Conservation (phyloP, 2,329 filamentous ascomycete genomes). For the Pestalotiopsis sp. region DNA sequence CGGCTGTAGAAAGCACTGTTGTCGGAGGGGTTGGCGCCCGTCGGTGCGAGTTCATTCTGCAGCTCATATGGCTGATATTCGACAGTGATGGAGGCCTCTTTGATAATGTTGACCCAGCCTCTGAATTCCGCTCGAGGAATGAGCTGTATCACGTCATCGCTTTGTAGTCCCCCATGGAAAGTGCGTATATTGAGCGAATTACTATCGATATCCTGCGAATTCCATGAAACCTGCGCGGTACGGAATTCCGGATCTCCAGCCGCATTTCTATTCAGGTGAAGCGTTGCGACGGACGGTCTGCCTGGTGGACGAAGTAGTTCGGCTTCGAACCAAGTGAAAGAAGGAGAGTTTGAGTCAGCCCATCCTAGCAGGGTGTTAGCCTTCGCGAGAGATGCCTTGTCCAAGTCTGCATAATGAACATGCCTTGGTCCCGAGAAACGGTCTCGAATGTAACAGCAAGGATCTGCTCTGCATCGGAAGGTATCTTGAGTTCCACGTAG, state of each 20-base stretch:
- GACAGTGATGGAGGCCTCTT: background rate
- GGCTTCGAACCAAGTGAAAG: background rate
- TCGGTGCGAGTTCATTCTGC: background rate
- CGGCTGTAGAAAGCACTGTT: background rate
- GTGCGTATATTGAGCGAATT: too few relatives aligned
- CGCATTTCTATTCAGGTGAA: background rate
- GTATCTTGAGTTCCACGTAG: background rate
- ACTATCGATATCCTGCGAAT: background rate
- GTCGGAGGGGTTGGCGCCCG: background rate
- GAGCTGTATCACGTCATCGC: background rate
- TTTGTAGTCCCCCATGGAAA: background rate
- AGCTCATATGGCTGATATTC: background rate
- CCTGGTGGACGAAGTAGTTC: background rate
- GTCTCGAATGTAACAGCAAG: background rate
- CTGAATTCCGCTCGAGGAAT: background rate
- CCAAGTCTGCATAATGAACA: background rate
- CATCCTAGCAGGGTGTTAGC: background rate
- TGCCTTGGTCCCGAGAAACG: background rate
- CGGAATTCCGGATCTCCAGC: background rate
- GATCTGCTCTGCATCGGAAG: background rate
- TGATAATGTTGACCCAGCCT: background rate
- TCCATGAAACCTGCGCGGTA: background rate
- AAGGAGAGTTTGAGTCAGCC: background rate
- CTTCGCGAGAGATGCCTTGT: background rate
- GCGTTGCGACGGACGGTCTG: background rate